phyloP scores from a whole-genome alignment of 768 basidiomycete genomes.

The Boletus pseudo-olivaceus region DNA sequence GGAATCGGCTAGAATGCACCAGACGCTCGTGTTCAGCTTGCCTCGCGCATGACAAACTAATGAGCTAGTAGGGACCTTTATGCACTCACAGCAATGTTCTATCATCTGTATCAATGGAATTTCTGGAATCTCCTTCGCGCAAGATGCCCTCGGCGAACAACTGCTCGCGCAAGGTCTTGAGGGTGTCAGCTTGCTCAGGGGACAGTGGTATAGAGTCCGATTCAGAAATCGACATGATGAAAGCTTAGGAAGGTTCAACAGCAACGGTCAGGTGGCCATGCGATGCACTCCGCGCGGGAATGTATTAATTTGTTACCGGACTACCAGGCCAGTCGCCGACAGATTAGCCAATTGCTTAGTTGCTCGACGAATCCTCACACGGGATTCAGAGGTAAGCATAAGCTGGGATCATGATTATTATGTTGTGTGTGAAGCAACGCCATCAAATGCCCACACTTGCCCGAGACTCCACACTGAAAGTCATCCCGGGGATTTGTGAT shows the following conservation, averaged over 20 bases:
- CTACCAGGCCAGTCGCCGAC: background rate
- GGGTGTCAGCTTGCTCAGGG: slow-evolving; percentile 34
- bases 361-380: background rate
- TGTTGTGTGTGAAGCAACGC: background rate
- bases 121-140: slow-evolving; percentile 56
- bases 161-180: slow-evolving; percentile 50
- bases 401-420: background rate
- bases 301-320: slow-evolving; percentile 1
- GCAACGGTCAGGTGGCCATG: background rate
- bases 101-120: slow-evolving; percentile 59
- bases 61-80: background rate
- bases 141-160: slow-evolving; percentile 52
- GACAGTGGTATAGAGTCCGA: slow-evolving; percentile 12
- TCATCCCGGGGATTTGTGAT: background rate
- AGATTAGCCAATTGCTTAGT: background rate
- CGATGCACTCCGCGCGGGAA: background rate
- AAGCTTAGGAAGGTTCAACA: background rate
- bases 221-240: slow-evolving; percentile 13
- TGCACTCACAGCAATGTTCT: slow-evolving; percentile 53
- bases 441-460: background rate
- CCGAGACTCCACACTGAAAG: background rate
- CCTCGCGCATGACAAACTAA: background rate
- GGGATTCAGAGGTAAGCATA: background rate
- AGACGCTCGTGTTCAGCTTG: slow-evolving; percentile 4
- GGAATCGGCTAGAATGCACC: slow-evolving; percentile 52